Evolutionary conservation across 352 stramenopile genomes (phyloP), one percentile per base, ranked within the genome.

Genomic region (Phytophthora fragariaefolia): DNA sequence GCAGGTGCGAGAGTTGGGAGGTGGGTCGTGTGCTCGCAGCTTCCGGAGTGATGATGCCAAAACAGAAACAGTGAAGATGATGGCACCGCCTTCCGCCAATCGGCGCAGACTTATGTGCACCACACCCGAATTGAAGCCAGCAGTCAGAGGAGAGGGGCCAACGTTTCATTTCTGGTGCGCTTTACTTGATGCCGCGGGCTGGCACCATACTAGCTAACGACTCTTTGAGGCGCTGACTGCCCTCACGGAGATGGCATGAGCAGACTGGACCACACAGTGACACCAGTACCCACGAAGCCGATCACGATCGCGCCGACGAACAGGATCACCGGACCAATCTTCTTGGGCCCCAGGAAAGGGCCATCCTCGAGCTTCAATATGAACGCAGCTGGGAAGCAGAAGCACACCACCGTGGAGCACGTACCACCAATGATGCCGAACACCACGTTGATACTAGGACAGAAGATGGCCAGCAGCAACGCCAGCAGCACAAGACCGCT

Each of bases 391-490:
- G 87, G 87, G 26, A 95, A 77, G 56, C 85, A 93, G 71, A 95
- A 95, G 61, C 87, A 95, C 63, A 95, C 87, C 51, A 95, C 77
- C 2, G 79, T 76, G 45, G 87, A 95, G 71, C 87, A 93, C 51
- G 87, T 93, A 54, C 87, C 87, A 20, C 87, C 87, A 50, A 95
- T 95, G 60, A 95, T 91, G 26, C 87, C 87, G 66, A 95, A 95
- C 10, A 95, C 78, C 24, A 93, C 77, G 57, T 95, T 95, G 64
- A 95, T 93, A 54, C 82, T 92, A 10, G 87, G 87, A 56, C 87
- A 95, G 58, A 93, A 92, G 55, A 95, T 92, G 13, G 85, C 87
- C 26, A 95, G 69, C 28, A 92, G 56, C 46, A 95, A 76, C 43
- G 87, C 85, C 26, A 87, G 23, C 6, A 91, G 52, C 28, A 95